A percentile compares a stretch with the other conserved stretches of the same genome.
Evolutionary conservation across 2,329 filamentous ascomycete species (phyloP).

Genomic region (Fusarium proliferatum): DNA sequence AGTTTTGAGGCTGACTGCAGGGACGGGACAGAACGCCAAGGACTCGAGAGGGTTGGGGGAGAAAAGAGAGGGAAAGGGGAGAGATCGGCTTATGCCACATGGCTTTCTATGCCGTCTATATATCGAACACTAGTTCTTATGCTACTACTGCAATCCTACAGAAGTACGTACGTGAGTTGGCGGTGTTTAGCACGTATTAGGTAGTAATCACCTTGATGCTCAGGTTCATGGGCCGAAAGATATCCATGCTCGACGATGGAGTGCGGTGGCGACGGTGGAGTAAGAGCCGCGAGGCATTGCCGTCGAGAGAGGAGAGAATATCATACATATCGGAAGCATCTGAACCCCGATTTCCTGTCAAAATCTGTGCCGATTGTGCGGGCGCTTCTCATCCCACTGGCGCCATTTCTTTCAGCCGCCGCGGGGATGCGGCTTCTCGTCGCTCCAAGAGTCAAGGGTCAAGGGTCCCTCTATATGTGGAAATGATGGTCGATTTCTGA

Average conservation of each 20-base stretch:
- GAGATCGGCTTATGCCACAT: constrained; percentile 28
- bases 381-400: background rate
- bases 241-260: constrained; percentile 16
- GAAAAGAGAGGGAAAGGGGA: background rate
- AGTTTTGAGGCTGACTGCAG: constrained; percentile 17
- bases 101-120: constrained; percentile 23
- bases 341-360: background rate
- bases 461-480: background rate
- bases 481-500: constrained; percentile 10
- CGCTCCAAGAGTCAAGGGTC: background rate
- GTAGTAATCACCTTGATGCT: constrained; percentile 28
- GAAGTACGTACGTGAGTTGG: background rate
- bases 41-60: constrained; percentile 10
- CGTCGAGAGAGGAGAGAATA: background rate
- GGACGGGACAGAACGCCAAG: constrained; percentile 8
- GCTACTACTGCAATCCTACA: background rate
- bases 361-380: background rate
- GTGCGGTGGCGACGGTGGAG: constrained; percentile 13
- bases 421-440: background rate
- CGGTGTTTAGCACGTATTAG: constrained; percentile 18
- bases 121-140: constrained; percentile 13
- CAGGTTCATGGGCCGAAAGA: constrained; percentile 5
- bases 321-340: background rate
- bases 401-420: background rate
- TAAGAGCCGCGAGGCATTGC: background rate